phyloP scores from a whole-genome alignment of 2,329 filamentous ascomycete species.

The Trichothecium roseum region DNA sequence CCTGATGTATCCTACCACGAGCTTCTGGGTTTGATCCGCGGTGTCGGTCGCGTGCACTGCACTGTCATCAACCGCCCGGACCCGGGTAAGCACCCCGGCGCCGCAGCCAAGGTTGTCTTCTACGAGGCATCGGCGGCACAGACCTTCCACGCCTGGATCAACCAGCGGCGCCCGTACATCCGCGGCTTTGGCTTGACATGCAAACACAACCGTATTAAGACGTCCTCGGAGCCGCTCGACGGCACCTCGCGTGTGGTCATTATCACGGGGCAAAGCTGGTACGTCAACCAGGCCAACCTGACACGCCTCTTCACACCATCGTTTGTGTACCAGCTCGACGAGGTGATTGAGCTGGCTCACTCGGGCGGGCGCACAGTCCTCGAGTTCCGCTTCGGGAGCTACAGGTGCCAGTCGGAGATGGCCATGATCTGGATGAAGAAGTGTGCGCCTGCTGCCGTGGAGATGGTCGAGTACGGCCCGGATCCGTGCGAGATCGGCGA shows the following conservation, averaged over 20 bases:
- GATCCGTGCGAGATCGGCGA: conserved; percentile 27
- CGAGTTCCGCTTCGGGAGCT: conserved; percentile 45
- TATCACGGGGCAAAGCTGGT: conserved; percentile 30
- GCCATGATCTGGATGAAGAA: conserved; percentile 29
- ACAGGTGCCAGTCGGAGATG: conserved; percentile 42
- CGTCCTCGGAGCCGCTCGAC: conserved; percentile 16
- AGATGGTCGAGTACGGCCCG: conserved; percentile 25
- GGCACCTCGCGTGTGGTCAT: conserved; percentile 37
- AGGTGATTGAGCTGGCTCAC: conserved; percentile 20
- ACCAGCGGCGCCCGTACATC: conserved; percentile 22
- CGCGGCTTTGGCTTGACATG: conserved; percentile 25
- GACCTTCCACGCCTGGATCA: conserved; percentile 13
- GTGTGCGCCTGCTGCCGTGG: conserved; percentile 20
- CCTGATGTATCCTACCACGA: conserved; percentile 27
- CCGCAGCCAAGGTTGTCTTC: conserved; percentile 40
- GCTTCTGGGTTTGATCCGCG: conserved; percentile 32
- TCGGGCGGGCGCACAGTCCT: conserved; percentile 19
- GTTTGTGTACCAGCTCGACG: conserved; percentile 38
- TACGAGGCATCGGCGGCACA: conserved; percentile 30
- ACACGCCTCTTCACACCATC: conserved; percentile 27
- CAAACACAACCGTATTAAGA: conserved; percentile 38
- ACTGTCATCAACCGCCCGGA: conserved; percentile 40
- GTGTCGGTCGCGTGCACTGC: conserved; percentile 40
- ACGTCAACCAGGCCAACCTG: conserved; percentile 33
- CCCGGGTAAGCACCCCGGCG: conserved; percentile 19